phyloP scores from a whole-genome alignment of 352 stramenopile species.

The Pythium folliculosum region DNA sequence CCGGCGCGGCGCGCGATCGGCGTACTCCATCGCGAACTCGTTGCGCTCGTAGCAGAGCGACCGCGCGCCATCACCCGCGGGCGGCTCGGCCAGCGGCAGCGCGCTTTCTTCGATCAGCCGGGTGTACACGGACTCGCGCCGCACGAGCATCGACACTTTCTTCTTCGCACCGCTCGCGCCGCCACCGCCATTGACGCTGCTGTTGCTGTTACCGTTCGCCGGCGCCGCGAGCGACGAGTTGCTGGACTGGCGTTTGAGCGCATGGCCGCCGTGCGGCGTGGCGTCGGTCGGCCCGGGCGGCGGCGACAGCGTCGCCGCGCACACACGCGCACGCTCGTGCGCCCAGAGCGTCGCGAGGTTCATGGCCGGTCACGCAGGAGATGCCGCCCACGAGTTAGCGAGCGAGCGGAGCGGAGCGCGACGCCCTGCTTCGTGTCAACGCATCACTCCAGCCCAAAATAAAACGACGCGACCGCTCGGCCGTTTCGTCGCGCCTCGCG shows the following conservation, averaged over 20 bases:
- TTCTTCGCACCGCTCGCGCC: slow-evolving; percentile 20
- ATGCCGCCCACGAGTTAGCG: neutral
- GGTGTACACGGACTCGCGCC: slow-evolving; percentile 30
- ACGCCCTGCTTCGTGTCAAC: neutral
- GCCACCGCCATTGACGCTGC: neutral
- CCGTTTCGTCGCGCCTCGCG: too few relatives aligned
- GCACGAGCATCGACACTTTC: slow-evolving; percentile 18
- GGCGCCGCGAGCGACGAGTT: slow-evolving; percentile 3
- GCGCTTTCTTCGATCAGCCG: slow-evolving; percentile 47
- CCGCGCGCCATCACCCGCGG: neutral
- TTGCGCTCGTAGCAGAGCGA: slow-evolving; percentile 38
- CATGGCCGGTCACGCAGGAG: slow-evolving; percentile 28
- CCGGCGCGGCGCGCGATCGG: slow-evolving; percentile 39
- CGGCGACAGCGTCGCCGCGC: slow-evolving; percentile 7
- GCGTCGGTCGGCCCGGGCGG: neutral
- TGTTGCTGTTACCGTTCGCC: neutral
- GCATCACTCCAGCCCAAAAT: neutral
- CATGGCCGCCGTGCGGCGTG: neutral
- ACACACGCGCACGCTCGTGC: slow-evolving; percentile 48
- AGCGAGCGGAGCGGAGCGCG: too few relatives aligned
- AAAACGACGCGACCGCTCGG: neutral
- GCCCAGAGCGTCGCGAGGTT: slow-evolving; percentile 57
- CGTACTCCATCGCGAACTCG: slow-evolving; percentile 69
- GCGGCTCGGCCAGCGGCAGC: slow-evolving; percentile 12
- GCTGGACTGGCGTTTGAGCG: slow-evolving; percentile 19